Evolutionary conservation across 1,139 yeast genomes (phyloP).

Genomic region (Zygoascus hellenicus): DNA sequence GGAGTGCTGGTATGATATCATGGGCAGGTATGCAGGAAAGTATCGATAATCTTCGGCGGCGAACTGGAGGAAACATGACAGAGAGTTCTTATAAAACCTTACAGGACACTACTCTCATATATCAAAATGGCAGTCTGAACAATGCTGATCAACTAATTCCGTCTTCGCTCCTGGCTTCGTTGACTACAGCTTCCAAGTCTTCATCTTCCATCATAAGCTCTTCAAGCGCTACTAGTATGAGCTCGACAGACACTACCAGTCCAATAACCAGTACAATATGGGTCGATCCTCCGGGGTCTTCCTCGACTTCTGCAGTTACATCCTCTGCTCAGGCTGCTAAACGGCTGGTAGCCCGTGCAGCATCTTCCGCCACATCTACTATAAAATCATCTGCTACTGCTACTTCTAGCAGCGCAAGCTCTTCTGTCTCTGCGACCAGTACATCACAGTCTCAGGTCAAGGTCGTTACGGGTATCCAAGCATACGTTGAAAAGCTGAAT

Average conservation of each 20-base stretch:
- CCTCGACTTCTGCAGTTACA: neutral
- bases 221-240: neutral
- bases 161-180: neutral
- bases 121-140: slow-evolving; percentile 16
- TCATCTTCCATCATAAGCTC: slow-evolving; percentile 1
- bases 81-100: slow-evolving; percentile 19
- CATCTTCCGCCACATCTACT: neutral
- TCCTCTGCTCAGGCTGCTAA: slow-evolving; percentile 1
- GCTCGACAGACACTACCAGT: slow-evolving; percentile 7
- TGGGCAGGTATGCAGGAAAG: slow-evolving; percentile 30
- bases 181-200: neutral
- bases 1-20: slow-evolving; percentile 31
- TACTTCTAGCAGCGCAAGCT: neutral
- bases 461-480: slow-evolving; percentile 29
- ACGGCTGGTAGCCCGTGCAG: slow-evolving; percentile 8
- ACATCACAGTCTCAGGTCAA: slow-evolving; percentile 14
- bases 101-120: slow-evolving; percentile 23
- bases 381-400: neutral
- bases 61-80: slow-evolving; percentile 32
- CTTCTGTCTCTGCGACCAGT: neutral
- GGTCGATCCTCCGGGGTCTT: slow-evolving; percentile 7
- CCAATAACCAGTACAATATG: slow-evolving; percentile 9
- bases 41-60: slow-evolving; percentile 28
- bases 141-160: slow-evolving; percentile 8
- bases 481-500: slow-evolving; percentile 28